A percentile compares a stretch with the other conserved stretches of the same genome.
phyloP scores from a whole-genome alignment of 768 basidiomycete genomes.

The Auricularia sp. region DNA sequence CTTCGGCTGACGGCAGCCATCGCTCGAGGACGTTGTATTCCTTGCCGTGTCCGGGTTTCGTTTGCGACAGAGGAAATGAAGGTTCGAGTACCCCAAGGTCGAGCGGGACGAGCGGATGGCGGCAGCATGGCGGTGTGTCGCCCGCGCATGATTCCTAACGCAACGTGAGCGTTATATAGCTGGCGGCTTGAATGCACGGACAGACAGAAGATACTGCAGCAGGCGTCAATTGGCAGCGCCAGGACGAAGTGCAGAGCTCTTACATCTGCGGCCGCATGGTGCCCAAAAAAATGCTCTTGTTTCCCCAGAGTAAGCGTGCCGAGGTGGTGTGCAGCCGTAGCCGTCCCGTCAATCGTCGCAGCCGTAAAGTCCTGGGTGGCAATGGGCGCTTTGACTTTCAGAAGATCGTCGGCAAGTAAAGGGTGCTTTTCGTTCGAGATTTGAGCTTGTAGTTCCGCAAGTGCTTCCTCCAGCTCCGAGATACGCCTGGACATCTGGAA shows the following conservation, averaged over 20 bases:
- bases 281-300: background rate
- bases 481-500: background rate
- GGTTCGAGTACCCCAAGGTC: too few species aligned
- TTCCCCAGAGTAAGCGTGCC: background rate
- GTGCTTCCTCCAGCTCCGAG: constrained; percentile 55
- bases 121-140: too few species aligned
- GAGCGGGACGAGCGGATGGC: too few species aligned
- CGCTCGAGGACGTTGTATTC: constrained; percentile 6
- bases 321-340: background rate
- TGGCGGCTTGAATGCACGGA: background rate
- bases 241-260: background rate
- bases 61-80: background rate
- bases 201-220: background rate
- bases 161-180: too few species aligned
- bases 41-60: too few species aligned
- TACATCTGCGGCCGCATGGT: background rate
- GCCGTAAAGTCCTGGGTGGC: too few species aligned
- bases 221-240: background rate
- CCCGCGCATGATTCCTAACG: too few species aligned
- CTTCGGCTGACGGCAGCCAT: constrained; percentile 2
- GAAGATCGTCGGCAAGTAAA: constrained; percentile 58
- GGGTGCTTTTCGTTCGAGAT: constrained; percentile 46
- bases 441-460: constrained; percentile 45
- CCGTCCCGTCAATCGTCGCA: background rate
- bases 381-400: constrained; percentile 43